phyloP scores from a whole-genome alignment of 78 protist genomes.

The Emiliania huxleyi region DNA sequence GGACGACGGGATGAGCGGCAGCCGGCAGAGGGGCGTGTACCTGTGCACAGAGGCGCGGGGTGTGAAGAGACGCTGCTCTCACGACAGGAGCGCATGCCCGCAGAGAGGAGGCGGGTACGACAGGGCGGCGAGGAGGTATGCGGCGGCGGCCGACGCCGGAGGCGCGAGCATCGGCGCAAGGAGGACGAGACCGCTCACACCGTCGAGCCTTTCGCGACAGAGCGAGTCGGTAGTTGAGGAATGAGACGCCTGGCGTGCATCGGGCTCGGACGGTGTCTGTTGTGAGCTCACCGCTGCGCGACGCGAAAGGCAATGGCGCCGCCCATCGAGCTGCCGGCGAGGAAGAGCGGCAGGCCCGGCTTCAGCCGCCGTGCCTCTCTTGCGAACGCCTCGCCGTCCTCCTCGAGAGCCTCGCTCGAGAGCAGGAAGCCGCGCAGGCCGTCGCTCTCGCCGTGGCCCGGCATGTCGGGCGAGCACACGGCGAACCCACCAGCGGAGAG shows the following conservation, averaged over 20 bases:
- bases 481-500: background rate
- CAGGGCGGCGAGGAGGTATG: background rate
- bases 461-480: background rate
- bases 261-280: too few relatives aligned
- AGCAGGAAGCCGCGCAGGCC: background rate
- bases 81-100: too few relatives aligned
- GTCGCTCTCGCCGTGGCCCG: constrained; percentile 4
- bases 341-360: background rate
- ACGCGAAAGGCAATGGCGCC: background rate
- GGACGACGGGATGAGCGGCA: background rate
- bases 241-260: too few relatives aligned
- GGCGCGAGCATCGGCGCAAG: constrained; percentile 1
- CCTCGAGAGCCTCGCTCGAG: background rate
- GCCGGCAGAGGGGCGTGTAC: background rate
- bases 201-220: too few relatives aligned
- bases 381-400: background rate
- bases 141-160: background rate
- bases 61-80: too few relatives aligned
- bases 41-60: too few relatives aligned
- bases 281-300: background rate
- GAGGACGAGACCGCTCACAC: background rate
- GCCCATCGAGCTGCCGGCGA: background rate
- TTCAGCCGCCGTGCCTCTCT: background rate
- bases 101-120: too few relatives aligned
- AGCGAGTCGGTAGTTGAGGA: too few relatives aligned